Percentiles rank a stretch among this genome's conserved stretches.
phyloP scores from a whole-genome alignment of 148 eudicot species.

The Agrostemma githago region DNA sequence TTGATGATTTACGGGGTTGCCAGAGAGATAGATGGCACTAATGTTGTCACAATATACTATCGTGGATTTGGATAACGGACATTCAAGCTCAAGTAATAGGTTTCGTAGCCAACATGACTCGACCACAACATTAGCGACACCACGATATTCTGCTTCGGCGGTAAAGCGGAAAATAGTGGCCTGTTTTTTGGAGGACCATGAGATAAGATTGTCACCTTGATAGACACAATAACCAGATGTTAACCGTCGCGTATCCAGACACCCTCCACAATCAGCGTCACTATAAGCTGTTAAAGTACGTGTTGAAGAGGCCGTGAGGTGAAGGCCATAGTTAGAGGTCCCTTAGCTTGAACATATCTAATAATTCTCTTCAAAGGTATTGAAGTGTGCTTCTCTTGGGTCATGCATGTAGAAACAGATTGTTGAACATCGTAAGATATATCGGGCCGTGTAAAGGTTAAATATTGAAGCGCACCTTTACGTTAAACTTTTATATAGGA shows the following conservation, averaged over 20 bases:
- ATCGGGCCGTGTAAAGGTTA: no score
- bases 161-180: not conserved
- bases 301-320: not conserved
- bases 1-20: not conserved
- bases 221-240: constrained; percentile 9
- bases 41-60: not conserved
- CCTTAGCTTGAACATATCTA: constrained; percentile 11
- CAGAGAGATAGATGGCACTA: not conserved
- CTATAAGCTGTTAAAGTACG: not conserved
- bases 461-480: no score
- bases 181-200: constrained; percentile 1
- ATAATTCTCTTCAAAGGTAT: not conserved
- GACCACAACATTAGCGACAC: constrained; percentile 1
- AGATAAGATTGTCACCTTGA: not conserved
- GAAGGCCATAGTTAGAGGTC: not conserved
- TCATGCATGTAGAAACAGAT: constrained; percentile 2
- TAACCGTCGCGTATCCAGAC: not conserved
- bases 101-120: not conserved
- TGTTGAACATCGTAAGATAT: no score
- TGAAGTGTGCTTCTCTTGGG: not conserved
- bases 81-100: not conserved
- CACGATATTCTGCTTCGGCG: not conserved
- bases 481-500: no score
- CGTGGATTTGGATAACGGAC: not conserved
- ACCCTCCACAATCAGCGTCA: not conserved